Evolutionary conservation across 2,329 filamentous ascomycete species (phyloP).

Genomic region (Tolypocladium guangdongense): DNA sequence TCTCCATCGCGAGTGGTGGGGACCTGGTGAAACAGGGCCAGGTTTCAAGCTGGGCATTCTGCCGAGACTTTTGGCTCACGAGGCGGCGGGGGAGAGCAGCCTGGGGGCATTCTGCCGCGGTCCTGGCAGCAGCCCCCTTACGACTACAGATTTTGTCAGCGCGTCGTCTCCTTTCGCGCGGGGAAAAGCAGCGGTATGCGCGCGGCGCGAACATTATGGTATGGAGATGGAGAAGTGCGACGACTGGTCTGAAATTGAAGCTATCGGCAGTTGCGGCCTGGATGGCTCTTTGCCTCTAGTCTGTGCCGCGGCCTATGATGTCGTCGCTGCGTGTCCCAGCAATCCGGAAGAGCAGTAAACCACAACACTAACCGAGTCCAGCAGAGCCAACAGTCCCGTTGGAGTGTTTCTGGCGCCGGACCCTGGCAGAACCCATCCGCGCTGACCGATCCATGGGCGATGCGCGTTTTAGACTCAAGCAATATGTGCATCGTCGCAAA

Average conservation of each 20-base stretch:
- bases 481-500: too few species aligned
- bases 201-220: neutral
- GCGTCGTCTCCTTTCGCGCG: neutral
- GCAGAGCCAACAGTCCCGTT: neutral
- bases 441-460: too few species aligned
- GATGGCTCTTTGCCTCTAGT: too few species aligned
- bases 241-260: neutral
- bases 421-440: neutral
- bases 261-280: neutral
- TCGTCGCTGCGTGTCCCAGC: neutral
- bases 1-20: constrained; percentile 1
- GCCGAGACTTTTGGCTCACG: neutral
- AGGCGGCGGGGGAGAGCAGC: neutral
- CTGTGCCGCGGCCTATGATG: neutral
- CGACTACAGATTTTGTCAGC: neutral
- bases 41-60: constrained; percentile 5
- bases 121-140: neutral
- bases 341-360: neutral
- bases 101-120: neutral
- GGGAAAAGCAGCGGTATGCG: neutral
- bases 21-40: constrained; percentile 6
- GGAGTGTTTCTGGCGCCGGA: neutral
- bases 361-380: too few species aligned
- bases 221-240: neutral
- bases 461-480: too few species aligned